A percentile compares a stretch with the other conserved stretches of the same genome.
Conservation (phyloP, 306 rosid species). For the Acacia acuminata region DNA sequence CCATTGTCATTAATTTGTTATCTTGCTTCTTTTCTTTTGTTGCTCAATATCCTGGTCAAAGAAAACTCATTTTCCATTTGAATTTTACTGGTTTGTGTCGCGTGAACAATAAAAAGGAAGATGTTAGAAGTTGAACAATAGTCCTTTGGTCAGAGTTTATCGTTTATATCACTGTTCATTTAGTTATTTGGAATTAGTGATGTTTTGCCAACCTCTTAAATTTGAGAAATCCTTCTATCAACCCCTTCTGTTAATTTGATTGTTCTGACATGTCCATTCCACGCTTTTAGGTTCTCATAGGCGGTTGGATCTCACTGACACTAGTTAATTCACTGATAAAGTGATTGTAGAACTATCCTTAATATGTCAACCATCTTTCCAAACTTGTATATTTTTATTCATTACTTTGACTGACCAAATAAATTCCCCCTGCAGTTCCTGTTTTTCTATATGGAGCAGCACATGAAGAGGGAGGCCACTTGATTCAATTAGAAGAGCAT, state of each 20-base stretch:
- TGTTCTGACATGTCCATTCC: background rate
- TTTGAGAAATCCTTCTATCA: background rate
- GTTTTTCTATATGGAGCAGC: conserved; percentile 69
- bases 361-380: background rate
- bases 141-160: background rate
- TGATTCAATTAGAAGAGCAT: conserved; percentile 67
- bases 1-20: background rate
- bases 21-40: background rate
- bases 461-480: conserved; percentile 72
- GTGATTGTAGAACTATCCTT: conserved; percentile 19
- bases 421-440: conserved; percentile 57
- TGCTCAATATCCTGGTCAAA: background rate
- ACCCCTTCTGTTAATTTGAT: background rate
- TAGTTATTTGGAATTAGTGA: background rate
- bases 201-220: background rate
- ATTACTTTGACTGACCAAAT: conserved; percentile 27
- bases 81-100: background rate
- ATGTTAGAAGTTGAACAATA: background rate
- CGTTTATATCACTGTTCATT: background rate
- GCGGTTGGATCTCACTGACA: conserved; percentile 2
- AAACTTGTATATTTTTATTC: conserved; percentile 6
- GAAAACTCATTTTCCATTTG: background rate
- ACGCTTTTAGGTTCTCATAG: background rate
- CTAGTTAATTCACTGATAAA: background rate
- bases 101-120: background rate